phyloP scores from a whole-genome alignment of 2,329 filamentous ascomycete genomes.

The Fusarium pseudocircinatum region DNA sequence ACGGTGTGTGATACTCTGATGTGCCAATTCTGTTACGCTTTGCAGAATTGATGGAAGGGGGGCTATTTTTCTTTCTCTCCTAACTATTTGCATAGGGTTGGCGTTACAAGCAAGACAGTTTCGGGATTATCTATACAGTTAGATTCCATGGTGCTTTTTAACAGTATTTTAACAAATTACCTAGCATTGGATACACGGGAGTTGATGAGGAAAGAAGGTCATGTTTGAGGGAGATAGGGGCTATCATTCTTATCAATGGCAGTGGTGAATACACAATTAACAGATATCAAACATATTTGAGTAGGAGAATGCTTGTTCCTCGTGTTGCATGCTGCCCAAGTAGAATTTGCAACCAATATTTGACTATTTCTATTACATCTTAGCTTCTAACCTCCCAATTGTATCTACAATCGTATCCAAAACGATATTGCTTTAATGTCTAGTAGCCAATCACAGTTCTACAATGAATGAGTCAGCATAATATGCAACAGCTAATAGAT shows the following conservation, averaged over 20 bases:
- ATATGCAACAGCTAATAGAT: background rate
- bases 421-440: background rate
- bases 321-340: background rate
- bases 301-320: background rate
- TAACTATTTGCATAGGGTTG: constrained; percentile 37
- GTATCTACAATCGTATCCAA: background rate
- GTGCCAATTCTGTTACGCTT: background rate
- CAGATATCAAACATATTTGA: background rate
- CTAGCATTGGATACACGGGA: constrained; percentile 1
- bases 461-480: constrained; percentile 22
- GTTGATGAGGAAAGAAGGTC: background rate
- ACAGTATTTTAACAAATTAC: background rate
- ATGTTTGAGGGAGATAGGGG: background rate
- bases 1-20: constrained; percentile 5
- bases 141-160: constrained; percentile 21
- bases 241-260: background rate
- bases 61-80: constrained; percentile 1
- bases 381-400: background rate
- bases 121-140: constrained; percentile 11
- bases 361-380: background rate
- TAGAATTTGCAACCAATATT: background rate
- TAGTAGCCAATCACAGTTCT: background rate
- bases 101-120: constrained; percentile 31
- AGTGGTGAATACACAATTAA: background rate
- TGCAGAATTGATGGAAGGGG: background rate